Percentiles rank a stretch among this genome's conserved stretches.
Evolutionary conservation across 345 rosid species (phyloP).

Genomic region (Rhodamnia rubescens): DNA sequence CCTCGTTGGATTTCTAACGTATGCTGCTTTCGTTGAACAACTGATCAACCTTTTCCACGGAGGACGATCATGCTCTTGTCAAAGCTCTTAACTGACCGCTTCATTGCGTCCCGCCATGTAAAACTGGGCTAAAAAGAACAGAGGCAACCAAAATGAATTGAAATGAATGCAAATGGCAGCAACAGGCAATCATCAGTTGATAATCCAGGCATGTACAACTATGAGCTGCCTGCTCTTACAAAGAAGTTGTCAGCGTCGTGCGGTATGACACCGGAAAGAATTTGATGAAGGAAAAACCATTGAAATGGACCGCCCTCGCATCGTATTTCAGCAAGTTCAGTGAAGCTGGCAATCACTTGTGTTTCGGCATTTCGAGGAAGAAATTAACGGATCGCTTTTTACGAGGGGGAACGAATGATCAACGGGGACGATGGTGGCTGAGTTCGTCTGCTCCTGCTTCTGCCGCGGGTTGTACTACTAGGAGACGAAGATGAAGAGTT

Average conservation of each 20-base stretch:
- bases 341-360: not conserved
- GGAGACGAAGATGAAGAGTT: constrained; percentile 55
- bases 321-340: not conserved
- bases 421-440: constrained; percentile 40
- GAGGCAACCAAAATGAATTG: not conserved
- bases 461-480: constrained; percentile 30
- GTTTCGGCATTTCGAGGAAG: not conserved
- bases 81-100: not conserved
- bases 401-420: not conserved
- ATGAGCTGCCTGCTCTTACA: not conserved
- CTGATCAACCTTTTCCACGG: not conserved
- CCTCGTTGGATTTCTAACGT: not conserved
- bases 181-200: not conserved
- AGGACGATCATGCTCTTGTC: not conserved
- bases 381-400: not conserved
- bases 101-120: not conserved
- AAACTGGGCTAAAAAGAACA: not conserved
- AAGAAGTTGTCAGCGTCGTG: not conserved
- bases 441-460: constrained; percentile 62
- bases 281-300: not conserved
- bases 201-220: not conserved
- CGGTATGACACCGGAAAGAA: not conserved
- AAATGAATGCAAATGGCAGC: not conserved
- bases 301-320: not conserved
- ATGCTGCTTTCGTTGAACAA: not conserved